Percentiles rank a stretch among this genome's conserved stretches.
phyloP scores from a whole-genome alignment of 495 filamentous ascomycete species.

The Paragyromitra xinjiangensis region DNA sequence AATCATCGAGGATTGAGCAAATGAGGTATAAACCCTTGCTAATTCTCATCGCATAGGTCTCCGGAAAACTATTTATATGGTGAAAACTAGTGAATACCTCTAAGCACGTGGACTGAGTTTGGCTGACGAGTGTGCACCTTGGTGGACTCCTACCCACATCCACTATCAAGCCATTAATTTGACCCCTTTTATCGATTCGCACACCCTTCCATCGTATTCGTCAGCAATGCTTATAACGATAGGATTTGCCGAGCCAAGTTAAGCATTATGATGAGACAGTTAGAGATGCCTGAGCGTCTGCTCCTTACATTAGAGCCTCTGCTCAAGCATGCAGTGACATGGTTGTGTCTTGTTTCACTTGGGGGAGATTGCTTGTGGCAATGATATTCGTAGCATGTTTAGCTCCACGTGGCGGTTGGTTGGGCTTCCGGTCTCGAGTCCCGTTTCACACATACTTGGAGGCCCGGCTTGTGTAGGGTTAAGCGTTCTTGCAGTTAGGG shows the following conservation, averaged over 20 bases:
- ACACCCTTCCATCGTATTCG: neutral
- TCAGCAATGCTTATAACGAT: neutral
- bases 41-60: neutral
- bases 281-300: neutral
- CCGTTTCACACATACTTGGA: too few species aligned
- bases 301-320: too few species aligned
- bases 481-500: too few species aligned
- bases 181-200: neutral
- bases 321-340: neutral
- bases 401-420: neutral
- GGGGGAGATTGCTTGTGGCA: neutral
- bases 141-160: neutral
- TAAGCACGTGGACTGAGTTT: neutral
- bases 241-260: neutral
- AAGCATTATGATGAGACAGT: neutral
- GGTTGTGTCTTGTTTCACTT: neutral
- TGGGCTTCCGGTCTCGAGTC: neutral
- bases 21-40: neutral
- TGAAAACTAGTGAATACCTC: neutral
- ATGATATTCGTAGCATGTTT: constrained; percentile 13
- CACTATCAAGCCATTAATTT: neutral
- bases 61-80: neutral
- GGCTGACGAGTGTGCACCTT: neutral
- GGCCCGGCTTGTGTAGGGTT: too few species aligned
- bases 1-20: neutral